Percentiles rank a stretch among this genome's conserved stretches.
Conservation (phyloP, 2,329 filamentous ascomycete species). For the Talaromyces amestolkiae region DNA sequence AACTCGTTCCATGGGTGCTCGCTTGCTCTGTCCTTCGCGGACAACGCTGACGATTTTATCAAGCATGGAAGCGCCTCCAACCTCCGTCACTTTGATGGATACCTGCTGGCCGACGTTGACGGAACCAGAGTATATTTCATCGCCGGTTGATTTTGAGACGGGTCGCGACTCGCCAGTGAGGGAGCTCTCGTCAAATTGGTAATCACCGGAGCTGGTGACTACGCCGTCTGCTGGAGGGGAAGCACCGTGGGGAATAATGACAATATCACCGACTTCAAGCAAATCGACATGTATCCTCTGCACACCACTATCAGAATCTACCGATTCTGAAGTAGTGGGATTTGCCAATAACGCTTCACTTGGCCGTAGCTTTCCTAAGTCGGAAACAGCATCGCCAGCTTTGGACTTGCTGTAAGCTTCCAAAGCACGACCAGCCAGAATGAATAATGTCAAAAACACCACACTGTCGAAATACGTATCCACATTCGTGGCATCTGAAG, state of each 20-base stretch:
- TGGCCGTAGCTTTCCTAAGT: conserved; percentile 73
- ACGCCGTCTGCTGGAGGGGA: conserved; percentile 82
- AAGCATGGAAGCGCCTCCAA: conserved; percentile 50
- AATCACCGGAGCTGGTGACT: conserved; percentile 56
- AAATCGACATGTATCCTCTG: conserved; percentile 61
- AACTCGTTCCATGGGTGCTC: conserved; percentile 49
- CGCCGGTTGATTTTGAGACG: conserved; percentile 42
- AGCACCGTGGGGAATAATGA: conserved; percentile 72
- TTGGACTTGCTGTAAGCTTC: conserved; percentile 91
- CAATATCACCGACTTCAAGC: conserved; percentile 70
- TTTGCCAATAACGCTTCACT: conserved; percentile 68
- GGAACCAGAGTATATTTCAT: conserved; percentile 48
- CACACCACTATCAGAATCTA: conserved; percentile 22
- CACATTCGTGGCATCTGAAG: conserved; percentile 49
- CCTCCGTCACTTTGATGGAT: conserved; percentile 42
- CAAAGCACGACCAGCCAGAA: conserved; percentile 59
- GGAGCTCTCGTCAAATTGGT: conserved; percentile 83
- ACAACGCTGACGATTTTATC: conserved; percentile 51
- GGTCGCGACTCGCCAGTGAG: conserved; percentile 62
- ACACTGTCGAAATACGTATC: conserved; percentile 87
- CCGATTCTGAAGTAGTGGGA: conserved; percentile 18
- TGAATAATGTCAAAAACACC: conserved; percentile 84
- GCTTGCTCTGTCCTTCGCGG: conserved; percentile 49
- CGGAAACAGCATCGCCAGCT: conserved; percentile 80
- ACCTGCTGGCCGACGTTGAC: conserved; percentile 49